Conservation (phyloP, 1,284 basidiomycete genomes). For the Trametes pubescens region DNA sequence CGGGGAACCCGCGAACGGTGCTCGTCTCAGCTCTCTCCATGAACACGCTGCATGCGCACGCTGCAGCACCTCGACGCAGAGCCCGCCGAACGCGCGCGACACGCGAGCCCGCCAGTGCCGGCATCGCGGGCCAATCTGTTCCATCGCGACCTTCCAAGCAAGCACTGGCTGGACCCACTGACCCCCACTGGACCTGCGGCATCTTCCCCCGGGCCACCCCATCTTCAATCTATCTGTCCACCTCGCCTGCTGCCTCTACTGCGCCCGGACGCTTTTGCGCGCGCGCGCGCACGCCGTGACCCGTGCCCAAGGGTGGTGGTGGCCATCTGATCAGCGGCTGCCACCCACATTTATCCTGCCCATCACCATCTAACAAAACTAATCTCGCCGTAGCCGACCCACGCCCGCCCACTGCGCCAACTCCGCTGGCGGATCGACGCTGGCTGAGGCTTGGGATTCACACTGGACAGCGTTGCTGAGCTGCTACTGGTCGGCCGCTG, state of each 20-base stretch:
- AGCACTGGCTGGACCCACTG: conserved; percentile 17
- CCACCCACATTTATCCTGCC: background rate
- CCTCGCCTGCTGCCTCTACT: background rate
- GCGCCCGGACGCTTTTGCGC: conserved; percentile 17
- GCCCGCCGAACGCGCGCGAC: background rate
- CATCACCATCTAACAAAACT: background rate
- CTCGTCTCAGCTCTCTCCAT: background rate
- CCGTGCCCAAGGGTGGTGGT: background rate
- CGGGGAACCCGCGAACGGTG: background rate
- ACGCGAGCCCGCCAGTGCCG: background rate
- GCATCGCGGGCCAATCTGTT: conserved; percentile 1
- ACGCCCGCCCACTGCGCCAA: background rate
- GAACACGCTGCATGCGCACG: no score
- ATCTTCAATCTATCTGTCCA: background rate
- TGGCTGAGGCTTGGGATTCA: background rate
- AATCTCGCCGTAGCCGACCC: conserved; percentile 8
- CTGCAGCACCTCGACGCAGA: background rate
- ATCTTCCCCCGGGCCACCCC: background rate
- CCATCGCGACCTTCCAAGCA: background rate
- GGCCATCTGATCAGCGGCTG: conserved; percentile 14
- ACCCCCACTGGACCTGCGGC: conserved; percentile 1
- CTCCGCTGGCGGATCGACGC: background rate
- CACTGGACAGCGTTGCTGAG: background rate
- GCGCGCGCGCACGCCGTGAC: conserved; percentile 11
- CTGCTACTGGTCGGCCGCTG: no score